Conservation (phyloP, 495 filamentous ascomycete genomes). For the Lophiotrema nucula region DNA sequence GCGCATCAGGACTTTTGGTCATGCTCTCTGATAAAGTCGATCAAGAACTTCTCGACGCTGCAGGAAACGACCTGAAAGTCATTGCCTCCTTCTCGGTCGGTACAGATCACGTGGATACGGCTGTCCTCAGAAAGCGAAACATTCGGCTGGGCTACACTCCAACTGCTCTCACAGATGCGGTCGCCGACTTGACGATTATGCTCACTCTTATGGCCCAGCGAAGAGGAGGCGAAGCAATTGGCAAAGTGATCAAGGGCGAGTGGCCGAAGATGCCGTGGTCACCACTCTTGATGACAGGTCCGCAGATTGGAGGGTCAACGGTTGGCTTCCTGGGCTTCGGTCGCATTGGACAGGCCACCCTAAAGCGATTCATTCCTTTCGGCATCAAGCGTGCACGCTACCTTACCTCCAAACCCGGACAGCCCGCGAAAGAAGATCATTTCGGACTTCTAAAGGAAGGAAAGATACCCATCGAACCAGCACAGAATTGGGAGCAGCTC, state of each 20-base stretch:
- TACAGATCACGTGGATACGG: conserved; percentile 20
- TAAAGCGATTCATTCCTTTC: conserved; percentile 24
- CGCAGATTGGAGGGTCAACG: conserved; percentile 16
- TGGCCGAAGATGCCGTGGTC: conserved; percentile 31
- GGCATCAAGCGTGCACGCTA: conserved; percentile 18
- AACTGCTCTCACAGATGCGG: conserved; percentile 23
- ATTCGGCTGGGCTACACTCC: conserved; percentile 28
- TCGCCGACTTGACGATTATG: conserved; percentile 25
- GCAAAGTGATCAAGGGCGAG: conserved; percentile 20
- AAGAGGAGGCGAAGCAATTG: conserved; percentile 21
- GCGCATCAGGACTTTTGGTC: conserved; percentile 19
- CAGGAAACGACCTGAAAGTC: conserved; percentile 15
- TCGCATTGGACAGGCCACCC: conserved; percentile 22
- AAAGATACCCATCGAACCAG: conserved; percentile 9
- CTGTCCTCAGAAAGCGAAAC: conserved; percentile 12
- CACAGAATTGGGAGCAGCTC: conserved; percentile 13
- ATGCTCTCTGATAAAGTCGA: conserved; percentile 27
- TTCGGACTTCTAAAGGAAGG: conserved; percentile 6
- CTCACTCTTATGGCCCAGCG: conserved; percentile 26
- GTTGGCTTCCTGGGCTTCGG: conserved; percentile 28
- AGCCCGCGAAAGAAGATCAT: conserved; percentile 17
- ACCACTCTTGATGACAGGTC: conserved; percentile 24
- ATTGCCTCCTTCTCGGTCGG: conserved; percentile 29
- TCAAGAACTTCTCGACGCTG: conserved; percentile 14
- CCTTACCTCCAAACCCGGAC: conserved; percentile 14